These are phyloP conservation scores for Penicillium janthinellum DNA, from an alignment of 2,329 filamentous ascomycete genomes.

Conservation along the genomic window DNA sequence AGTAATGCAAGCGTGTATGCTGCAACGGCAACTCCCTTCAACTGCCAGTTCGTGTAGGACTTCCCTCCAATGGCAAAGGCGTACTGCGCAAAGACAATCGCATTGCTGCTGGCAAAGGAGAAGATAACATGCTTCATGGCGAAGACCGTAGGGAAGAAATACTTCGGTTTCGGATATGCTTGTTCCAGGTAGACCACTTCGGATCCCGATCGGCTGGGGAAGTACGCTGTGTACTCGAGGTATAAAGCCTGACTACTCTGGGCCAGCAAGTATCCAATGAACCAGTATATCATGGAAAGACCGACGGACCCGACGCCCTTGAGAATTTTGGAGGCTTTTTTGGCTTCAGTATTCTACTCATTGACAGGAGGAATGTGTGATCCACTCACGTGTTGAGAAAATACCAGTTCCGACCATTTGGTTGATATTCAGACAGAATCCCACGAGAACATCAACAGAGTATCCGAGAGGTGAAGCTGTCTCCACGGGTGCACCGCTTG, in stretches of 20 bases:
- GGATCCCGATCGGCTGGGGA: constrained; percentile 66
- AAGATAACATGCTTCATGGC: constrained; percentile 65
- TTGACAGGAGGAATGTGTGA: no score
- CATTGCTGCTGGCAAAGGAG: constrained; percentile 67
- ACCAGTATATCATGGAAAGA: constrained; percentile 65
- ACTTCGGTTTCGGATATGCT: constrained; percentile 64
- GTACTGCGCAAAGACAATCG: constrained; percentile 65
- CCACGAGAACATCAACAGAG: constrained; percentile 57
- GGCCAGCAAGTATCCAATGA: constrained; percentile 63
- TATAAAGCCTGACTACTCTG: constrained; percentile 60
- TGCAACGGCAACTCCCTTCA: constrained; percentile 67
- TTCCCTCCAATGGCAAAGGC: constrained; percentile 59
- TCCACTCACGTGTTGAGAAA: constrained; percentile 63
- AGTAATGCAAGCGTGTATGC: constrained; percentile 62
- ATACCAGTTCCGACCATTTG: constrained; percentile 66
- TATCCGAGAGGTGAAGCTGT: constrained; percentile 61
- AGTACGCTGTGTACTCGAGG: constrained; percentile 65
- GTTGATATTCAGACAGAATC: constrained; percentile 63
- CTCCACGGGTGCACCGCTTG: constrained; percentile 64
- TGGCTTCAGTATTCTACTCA: neutral
- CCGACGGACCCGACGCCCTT: constrained; percentile 63
- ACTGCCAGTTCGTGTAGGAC: constrained; percentile 60
- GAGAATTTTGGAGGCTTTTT: constrained; percentile 59
- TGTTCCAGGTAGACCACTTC: constrained; percentile 72
- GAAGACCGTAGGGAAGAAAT: constrained; percentile 66